Conservation (phyloP, 768 basidiomycete genomes). For the Panellus pusillus region DNA sequence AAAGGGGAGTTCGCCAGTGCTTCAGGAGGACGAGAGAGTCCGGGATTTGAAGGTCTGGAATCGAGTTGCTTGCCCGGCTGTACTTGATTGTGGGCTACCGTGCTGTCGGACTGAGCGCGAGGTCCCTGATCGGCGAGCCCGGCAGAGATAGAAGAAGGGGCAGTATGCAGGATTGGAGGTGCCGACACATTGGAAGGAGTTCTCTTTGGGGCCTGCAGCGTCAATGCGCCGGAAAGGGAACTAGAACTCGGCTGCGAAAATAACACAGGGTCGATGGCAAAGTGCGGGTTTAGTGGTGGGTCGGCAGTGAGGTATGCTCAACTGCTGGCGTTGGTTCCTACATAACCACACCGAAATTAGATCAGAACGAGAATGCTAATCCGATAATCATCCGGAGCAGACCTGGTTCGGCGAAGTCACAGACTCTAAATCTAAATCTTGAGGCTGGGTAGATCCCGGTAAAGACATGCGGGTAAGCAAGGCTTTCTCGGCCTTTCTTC, state of each 20-base stretch:
- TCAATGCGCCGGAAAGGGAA: slow-evolving; percentile 47
- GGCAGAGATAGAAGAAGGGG: background rate
- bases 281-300: slow-evolving; percentile 10
- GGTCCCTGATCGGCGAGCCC: too few relatives aligned
- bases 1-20: background rate
- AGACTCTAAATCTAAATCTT: background rate
- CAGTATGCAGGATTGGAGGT: background rate
- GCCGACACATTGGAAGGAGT: background rate
- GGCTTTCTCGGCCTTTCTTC: slow-evolving; percentile 52
- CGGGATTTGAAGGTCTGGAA: background rate
- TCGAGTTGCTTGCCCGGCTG: background rate
- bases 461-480: slow-evolving; percentile 23
- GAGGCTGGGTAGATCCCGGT: background rate
- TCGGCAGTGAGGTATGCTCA: background rate
- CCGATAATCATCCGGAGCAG: background rate
- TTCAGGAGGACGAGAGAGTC: background rate
- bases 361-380: background rate
- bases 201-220: slow-evolving; percentile 24
- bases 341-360: background rate
- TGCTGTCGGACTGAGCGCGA: too few relatives aligned
- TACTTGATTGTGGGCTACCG: background rate
- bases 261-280: slow-evolving; percentile 22
- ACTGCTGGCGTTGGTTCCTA: background rate
- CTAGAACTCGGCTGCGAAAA: slow-evolving; percentile 32
- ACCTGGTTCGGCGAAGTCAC: background rate